Evolutionary conservation across 371 early-diverging fungal species (phyloP).

Genomic region (Apophysomyces sp.): DNA sequence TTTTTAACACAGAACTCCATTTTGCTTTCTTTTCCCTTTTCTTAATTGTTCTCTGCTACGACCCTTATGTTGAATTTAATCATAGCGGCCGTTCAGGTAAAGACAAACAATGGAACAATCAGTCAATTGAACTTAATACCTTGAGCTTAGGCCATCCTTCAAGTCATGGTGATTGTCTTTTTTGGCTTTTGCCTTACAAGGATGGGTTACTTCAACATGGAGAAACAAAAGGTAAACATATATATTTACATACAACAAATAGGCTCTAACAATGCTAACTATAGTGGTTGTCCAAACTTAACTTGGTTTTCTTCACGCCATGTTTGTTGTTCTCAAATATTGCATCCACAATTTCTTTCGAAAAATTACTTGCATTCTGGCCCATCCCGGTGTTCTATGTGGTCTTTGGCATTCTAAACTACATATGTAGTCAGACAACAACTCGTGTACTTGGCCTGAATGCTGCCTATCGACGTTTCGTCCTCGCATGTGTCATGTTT

Average conservation of each 20-base stretch:
- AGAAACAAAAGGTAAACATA: constrained; percentile 54
- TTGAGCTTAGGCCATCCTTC: constrained; percentile 50
- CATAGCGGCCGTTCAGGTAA: constrained; percentile 19
- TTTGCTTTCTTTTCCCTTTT: constrained; percentile 5
- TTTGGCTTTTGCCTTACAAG: constrained; percentile 51
- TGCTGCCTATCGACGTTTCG: constrained; percentile 59
- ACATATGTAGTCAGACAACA: constrained; percentile 13
- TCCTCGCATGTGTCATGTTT: constrained; percentile 67
- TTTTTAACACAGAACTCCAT: background rate
- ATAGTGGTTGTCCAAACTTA: constrained; percentile 60
- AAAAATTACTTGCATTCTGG: constrained; percentile 66
- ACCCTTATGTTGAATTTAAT: constrained; percentile 13
- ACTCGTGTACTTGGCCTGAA: constrained; percentile 46
- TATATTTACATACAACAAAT: constrained; percentile 65
- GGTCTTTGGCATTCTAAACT: constrained; percentile 30
- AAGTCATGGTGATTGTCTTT: constrained; percentile 57
- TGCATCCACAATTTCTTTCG: constrained; percentile 59
- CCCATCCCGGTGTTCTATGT: constrained; percentile 71
- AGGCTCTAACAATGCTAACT: too few relatives aligned
- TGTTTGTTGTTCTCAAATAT: constrained; percentile 70
- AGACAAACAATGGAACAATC: background rate
- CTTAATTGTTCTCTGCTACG: background rate
- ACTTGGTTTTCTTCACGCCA: constrained; percentile 67
- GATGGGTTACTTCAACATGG: constrained; percentile 46
- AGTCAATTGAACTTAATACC: background rate